Evolutionary conservation across 371 early-diverging fungal species (phyloP), one percentile per base, ranked within the genome.

Genomic region (Mucor ambiguus): DNA sequence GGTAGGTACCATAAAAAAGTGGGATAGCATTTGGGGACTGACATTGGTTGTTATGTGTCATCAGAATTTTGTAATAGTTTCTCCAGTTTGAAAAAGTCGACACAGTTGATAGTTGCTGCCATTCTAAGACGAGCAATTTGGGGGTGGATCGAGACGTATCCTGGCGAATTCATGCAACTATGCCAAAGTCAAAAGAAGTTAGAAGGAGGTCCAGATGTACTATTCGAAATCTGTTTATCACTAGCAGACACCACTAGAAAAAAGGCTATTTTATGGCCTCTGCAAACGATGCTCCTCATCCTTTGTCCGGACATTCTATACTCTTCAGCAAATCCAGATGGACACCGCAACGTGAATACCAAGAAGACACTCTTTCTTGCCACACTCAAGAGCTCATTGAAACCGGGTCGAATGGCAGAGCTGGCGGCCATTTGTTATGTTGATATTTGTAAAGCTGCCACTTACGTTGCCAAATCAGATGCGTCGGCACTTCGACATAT

Each of bases 101-200:
- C 92, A 0, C 93, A 91, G 63, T 70, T 88, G 10, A 80, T 87
- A 9, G 83, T 89, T 62, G 90, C 92, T 1, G 84, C 89, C 14
- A 85, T 89, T 11, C 76, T 93, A 41, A 84, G 92, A 52, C 85
- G 87, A 44, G 87, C 90, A 4, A 93, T 95, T 66, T 95, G 94
- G 94, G 93, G 90, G 68, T 95, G 93, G 93, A 94, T 95, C 48
- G 93, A 93, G 69, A 85, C 86, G 0, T 92, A 88, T 70, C 93
- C 94, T 0, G 71, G 81, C 12, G 94, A 94, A 63, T 94, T 93
- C 73, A 85, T 89, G 57, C 81, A 78, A 30, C 71, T 94, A 24
- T 90, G 88, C 64, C 85, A 87, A 44, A 77, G 70, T n/a, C 90
- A 90, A 68, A 87, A 84, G 60, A 85, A 90, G n/a, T 71, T 93